phyloP scores from a whole-genome alignment of 345 rosid species.

The Brassica nigra region DNA sequence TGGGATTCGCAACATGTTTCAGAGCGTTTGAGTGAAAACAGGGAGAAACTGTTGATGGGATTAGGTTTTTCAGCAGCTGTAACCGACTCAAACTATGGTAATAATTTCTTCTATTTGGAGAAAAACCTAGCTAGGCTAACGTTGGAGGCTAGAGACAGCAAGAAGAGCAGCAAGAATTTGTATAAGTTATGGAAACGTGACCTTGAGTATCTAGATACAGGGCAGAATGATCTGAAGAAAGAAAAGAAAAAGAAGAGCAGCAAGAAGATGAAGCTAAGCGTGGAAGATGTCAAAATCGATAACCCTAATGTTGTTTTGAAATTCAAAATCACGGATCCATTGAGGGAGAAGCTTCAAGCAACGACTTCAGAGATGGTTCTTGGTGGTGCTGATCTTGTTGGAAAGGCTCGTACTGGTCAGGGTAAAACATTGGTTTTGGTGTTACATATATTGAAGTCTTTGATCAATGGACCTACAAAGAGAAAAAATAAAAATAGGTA shows the following conservation, averaged over 20 bases:
- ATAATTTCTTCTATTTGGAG: neutral
- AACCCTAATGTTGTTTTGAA: no score
- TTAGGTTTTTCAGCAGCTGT: slow-evolving; percentile 14
- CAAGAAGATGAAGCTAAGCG: no score
- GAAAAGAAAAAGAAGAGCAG: no score
- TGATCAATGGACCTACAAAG: neutral
- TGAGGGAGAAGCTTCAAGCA: slow-evolving; percentile 31
- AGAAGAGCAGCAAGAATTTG: no score
- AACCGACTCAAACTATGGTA: neutral
- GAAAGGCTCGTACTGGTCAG: no score
- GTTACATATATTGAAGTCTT: slow-evolving; percentile 43
- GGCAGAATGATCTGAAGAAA: no score
- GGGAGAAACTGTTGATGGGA: neutral
- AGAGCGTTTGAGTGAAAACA: slow-evolving; percentile 18
- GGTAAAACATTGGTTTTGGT: no score
- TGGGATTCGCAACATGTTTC: neutral
- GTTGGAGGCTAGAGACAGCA: neutral
- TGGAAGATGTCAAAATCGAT: no score
- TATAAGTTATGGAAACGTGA: no score
- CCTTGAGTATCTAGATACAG: no score
- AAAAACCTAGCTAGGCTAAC: neutral
- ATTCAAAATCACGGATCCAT: neutral
- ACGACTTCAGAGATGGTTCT: neutral
- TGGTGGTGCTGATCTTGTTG: neutral
- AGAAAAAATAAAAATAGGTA: no score